phyloP scores from a whole-genome alignment of 805 yeast genomes.

The Barnettozyma californica region DNA sequence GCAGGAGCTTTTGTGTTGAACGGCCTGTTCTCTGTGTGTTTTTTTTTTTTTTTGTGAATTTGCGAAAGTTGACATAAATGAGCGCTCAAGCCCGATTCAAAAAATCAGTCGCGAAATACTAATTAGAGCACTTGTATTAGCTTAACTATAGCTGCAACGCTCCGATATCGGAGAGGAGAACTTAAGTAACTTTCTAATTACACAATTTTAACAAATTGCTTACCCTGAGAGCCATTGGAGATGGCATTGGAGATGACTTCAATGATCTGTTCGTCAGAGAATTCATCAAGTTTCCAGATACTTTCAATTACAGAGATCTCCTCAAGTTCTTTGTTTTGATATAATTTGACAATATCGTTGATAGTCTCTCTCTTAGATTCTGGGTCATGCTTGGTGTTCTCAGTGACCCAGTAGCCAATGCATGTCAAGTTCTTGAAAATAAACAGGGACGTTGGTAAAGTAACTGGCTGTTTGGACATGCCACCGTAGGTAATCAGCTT shows the following conservation, averaged over 20 bases:
- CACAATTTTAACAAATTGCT: conserved; percentile 37
- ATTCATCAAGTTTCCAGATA: conserved; percentile 24
- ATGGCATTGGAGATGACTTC: conserved; percentile 32
- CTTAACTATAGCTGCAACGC: background rate
- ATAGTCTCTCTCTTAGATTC: conserved; percentile 53
- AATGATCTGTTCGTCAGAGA: conserved; percentile 33
- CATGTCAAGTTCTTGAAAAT: conserved; percentile 85
- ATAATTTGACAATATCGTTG: conserved; percentile 48
- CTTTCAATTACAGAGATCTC: conserved; percentile 32
- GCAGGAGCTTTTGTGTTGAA: background rate
- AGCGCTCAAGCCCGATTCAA: background rate
- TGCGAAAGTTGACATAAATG: background rate
- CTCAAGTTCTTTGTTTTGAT: conserved; percentile 49
- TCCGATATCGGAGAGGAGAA: too few species aligned
- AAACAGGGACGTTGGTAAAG: conserved; percentile 81
- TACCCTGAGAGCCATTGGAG: conserved; percentile 35
- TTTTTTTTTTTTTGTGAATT: background rate
- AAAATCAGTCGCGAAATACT: too few species aligned
- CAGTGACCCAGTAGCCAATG: conserved; percentile 92
- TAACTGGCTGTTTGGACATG: conserved; percentile 93
- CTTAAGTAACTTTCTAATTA: conserved; percentile 4
- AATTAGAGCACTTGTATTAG: background rate
- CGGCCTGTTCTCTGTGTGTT: background rate
- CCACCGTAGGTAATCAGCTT: conserved; percentile 91
- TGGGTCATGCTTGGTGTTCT: conserved; percentile 55